These are phyloP conservation scores for Fagopyrum homotropicum DNA, from an alignment of 148 eudicot species.

Conservation along the genomic window DNA sequence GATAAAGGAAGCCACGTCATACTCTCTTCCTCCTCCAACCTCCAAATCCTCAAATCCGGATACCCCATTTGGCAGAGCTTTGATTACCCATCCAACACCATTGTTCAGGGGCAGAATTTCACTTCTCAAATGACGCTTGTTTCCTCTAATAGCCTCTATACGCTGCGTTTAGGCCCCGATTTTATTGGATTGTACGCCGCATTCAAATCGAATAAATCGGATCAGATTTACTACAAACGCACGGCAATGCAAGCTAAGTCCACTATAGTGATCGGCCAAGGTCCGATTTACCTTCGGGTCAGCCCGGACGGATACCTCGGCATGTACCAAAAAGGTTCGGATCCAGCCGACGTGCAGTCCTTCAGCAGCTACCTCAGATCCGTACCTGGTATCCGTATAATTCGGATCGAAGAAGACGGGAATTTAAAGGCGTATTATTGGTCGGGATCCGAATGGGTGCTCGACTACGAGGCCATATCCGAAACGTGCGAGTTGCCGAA, in stretches of 20 bases:
- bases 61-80: constrained; percentile 64
- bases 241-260: constrained; percentile 63
- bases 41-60: constrained; percentile 28
- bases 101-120: constrained; percentile 79
- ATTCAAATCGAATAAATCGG: constrained; percentile 25
- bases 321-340: constrained; percentile 65
- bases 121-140: constrained; percentile 62
- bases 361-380: constrained; percentile 59
- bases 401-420: constrained; percentile 69
- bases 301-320: constrained; percentile 76
- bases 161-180: constrained; percentile 71
- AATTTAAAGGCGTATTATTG: constrained; percentile 78
- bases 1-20: constrained; percentile 56
- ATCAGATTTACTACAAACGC: constrained; percentile 61
- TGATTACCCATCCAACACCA: constrained; percentile 69
- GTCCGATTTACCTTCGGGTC: constrained; percentile 50
- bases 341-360: constrained; percentile 58
- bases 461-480: constrained; percentile 69
- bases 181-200: constrained; percentile 63
- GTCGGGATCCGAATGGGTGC: constrained; percentile 63
- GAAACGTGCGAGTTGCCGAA: constrained; percentile 71
- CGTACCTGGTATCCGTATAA: constrained; percentile 43
- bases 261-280: constrained; percentile 35
- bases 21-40: constrained; percentile 46
- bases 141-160: constrained; percentile 69